Percentiles rank a stretch among this genome's conserved stretches.
Conservation (phyloP, 2,329 filamentous ascomycete genomes). For the Xylariaceae sp. region DNA sequence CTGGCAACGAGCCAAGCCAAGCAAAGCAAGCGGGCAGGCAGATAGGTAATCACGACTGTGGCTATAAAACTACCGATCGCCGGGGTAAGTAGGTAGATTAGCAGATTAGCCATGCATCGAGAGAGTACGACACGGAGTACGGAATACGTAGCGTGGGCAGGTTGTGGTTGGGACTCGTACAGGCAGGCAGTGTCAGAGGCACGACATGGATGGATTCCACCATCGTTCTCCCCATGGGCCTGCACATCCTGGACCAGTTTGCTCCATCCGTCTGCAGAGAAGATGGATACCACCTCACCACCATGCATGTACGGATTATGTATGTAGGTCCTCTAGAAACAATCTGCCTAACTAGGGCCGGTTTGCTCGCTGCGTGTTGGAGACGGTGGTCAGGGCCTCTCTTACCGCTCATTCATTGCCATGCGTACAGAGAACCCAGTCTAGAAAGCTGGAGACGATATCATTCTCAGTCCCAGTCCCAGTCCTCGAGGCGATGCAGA, state of each 20-base stretch:
- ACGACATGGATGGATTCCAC: conserved; percentile 8
- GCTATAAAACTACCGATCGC: conserved; percentile 1
- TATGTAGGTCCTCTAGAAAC: no score
- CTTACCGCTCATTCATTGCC: no score
- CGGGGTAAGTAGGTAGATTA: conserved; percentile 3
- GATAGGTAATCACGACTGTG: conserved; percentile 2
- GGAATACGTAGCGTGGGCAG: background rate
- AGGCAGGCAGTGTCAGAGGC: background rate
- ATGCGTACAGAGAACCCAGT: no score
- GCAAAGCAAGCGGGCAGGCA: background rate
- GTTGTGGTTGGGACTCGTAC: no score
- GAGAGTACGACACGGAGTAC: background rate
- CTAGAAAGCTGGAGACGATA: background rate
- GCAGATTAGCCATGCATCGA: conserved; percentile 4
- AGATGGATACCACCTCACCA: background rate
- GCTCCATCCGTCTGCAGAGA: conserved; percentile 18
- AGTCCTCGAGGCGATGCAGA: no score
- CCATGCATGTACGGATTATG: no score
- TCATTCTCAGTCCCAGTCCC: background rate
- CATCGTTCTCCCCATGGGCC: conserved; percentile 7
- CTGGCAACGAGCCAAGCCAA: background rate
- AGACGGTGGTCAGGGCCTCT: background rate
- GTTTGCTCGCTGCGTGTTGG: background rate
- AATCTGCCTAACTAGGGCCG: background rate
- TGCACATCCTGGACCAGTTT: conserved; percentile 12